Conservation (phyloP, 116 monocot species). For the Zostera marina region DNA sequence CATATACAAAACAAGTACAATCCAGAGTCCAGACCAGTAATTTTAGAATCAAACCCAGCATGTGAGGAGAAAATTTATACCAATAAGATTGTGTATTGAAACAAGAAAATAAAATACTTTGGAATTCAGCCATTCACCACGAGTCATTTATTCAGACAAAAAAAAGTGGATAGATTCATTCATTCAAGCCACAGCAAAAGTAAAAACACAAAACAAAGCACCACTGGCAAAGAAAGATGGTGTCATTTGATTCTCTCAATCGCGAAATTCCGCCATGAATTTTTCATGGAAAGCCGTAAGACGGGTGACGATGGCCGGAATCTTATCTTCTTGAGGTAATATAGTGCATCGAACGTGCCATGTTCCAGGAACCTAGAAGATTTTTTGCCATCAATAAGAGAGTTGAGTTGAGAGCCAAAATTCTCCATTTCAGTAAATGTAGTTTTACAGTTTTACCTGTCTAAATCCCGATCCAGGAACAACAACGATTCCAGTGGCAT, state of each 20-base stretch:
- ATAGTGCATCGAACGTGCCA: constrained; percentile 95
- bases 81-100: too few relatives aligned
- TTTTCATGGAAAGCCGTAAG: constrained; percentile 79
- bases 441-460: constrained; percentile 30
- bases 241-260: constrained; percentile 18
- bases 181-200: too few relatives aligned
- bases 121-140: too few relatives aligned
- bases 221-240: too few relatives aligned
- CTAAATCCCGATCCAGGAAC: constrained; percentile 93
- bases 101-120: too few relatives aligned
- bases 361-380: constrained; percentile 63
- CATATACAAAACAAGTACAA: too few relatives aligned
- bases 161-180: too few relatives aligned
- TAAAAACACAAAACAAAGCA: too few relatives aligned
- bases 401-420: not conserved
- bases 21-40: too few relatives aligned
- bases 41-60: too few relatives aligned
- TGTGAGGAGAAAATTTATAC: too few relatives aligned
- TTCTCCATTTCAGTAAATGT: not conserved
- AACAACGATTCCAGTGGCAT: constrained; percentile 79
- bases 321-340: constrained; percentile 92
- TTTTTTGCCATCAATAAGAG: not conserved
- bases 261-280: constrained; percentile 62
- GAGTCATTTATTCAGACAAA: too few relatives aligned
- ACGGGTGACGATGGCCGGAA: constrained; percentile 68